These are phyloP conservation scores for Hortiboletus flavorubellus DNA, from an alignment of 768 basidiomycete species.

Conservation along the genomic window DNA sequence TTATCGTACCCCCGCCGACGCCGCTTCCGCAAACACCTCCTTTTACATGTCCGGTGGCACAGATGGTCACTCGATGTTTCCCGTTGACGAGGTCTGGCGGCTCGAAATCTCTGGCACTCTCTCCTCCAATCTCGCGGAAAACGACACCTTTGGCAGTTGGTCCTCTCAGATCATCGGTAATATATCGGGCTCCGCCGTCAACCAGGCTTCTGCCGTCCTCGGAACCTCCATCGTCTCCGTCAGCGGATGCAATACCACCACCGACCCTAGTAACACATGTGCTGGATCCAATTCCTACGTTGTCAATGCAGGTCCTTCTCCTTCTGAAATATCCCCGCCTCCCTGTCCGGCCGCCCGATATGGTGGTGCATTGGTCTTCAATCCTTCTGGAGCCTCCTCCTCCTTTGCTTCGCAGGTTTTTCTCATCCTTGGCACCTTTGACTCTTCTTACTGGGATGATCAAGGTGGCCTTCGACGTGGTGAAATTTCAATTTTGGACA, in stretches of 20 bases:
- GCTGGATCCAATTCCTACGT: slow-evolving; percentile 59
- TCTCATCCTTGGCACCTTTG: slow-evolving; percentile 64
- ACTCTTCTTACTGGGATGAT: slow-evolving; percentile 66
- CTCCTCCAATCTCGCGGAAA: slow-evolving; percentile 57
- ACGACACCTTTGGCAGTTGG: slow-evolving; percentile 57
- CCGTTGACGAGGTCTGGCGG: slow-evolving; percentile 69
- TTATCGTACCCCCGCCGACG: slow-evolving; percentile 35
- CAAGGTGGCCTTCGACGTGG: slow-evolving; percentile 56
- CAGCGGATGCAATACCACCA: slow-evolving; percentile 57
- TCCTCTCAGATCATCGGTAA: slow-evolving; percentile 40
- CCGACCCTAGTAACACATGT: slow-evolving; percentile 44
- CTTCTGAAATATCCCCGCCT: slow-evolving; percentile 37
- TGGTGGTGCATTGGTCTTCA: slow-evolving; percentile 57
- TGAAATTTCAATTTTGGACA: slow-evolving; percentile 71
- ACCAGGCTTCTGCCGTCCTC: slow-evolving; percentile 60
- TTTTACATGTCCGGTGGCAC: slow-evolving; percentile 75
- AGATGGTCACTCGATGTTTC: slow-evolving; percentile 40
- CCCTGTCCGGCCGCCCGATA: slow-evolving; percentile 66
- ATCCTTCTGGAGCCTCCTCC: slow-evolving; percentile 42
- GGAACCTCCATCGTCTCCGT: slow-evolving; percentile 48
- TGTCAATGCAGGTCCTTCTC: slow-evolving; percentile 29
- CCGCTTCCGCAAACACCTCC: slow-evolving; percentile 54
- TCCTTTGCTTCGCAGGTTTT: slow-evolving; percentile 64
- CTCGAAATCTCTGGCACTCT: slow-evolving; percentile 67
- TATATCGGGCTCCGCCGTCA: slow-evolving; percentile 33